Conservation (phyloP, 805 yeast genomes). For the Suhomyces prunicola region DNA sequence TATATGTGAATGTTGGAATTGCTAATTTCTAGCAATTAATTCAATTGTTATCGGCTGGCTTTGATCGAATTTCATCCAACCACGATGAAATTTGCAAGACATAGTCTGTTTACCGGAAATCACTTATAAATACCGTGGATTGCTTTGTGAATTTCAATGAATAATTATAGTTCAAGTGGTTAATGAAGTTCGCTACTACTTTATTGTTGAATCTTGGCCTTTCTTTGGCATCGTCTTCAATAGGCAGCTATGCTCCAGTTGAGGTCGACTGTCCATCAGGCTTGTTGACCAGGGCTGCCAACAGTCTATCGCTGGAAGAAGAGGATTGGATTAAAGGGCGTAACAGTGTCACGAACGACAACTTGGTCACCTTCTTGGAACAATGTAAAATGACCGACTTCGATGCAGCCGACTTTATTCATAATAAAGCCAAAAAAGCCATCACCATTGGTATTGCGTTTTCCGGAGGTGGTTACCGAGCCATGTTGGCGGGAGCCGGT, state of each 20-base stretch:
- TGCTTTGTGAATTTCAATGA: neutral
- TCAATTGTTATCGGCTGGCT: neutral
- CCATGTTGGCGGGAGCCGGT: constrained; percentile 62
- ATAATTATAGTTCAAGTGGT: neutral
- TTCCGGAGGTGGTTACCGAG: constrained; percentile 89
- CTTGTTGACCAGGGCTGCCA: constrained; percentile 45
- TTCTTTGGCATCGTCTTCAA: constrained; percentile 15
- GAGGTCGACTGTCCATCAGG: constrained; percentile 49
- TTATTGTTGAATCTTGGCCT: neutral
- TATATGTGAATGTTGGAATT: neutral
- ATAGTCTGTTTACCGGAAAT: neutral
- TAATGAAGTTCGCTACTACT: neutral
- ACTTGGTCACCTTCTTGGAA: constrained; percentile 44
- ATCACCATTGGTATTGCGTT: constrained; percentile 55
- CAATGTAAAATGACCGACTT: constrained; percentile 47
- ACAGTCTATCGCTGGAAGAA: constrained; percentile 45
- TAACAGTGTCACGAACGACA: constrained; percentile 43
- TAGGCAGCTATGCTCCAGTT: constrained; percentile 61
- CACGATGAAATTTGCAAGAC: neutral
- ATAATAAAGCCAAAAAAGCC: constrained; percentile 33
- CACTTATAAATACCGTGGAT: neutral
- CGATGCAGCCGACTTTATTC: constrained; percentile 41
- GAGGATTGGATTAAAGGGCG: constrained; percentile 50
- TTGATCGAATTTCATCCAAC: neutral
- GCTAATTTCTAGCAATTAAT: neutral